Base-by-base conservation (phyloP, 2,329 filamentous ascomycete genomes). In the Colletotrichum tropicicola region DNA sequence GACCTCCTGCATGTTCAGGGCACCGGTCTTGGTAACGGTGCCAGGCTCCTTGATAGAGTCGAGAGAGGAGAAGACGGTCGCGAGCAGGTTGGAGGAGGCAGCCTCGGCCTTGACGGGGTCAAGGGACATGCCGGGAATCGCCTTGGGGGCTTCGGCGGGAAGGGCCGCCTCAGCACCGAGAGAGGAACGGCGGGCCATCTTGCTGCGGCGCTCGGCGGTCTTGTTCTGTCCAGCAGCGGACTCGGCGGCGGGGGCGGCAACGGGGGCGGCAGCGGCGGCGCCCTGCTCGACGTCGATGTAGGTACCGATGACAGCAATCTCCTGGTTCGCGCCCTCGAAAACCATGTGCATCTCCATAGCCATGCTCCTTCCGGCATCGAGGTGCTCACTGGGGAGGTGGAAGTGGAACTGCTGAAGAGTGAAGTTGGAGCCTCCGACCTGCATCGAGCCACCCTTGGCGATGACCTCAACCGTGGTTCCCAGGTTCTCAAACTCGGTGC, bases 331-430 rank as follows among this genome's bases (percentile, higher is more conserved):
- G 13, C 78, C 78, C 71, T 84, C 78, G 72, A 86, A 87, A 41
- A 89, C 87, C 80, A 89, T 86, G 76, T 90, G 87, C 75, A 83
- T 81, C 73, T 86, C 84, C 79, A 86, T 82, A 25, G 80, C 79
- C 70, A 84, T 74, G 70, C 73, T 85, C 17, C 75, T 78, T 25
- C 78, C 77, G 67, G 78, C 76, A 68, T 82, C 78, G 2, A 83
- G 67, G 68, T 85, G 83, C 71, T 85, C 82, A 66, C 78, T 80
- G 7, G 83, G 82, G 51, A 83, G 75, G 60, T 85, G 83, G 73
- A 83, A 84, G 70, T 85, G 82, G 72, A 84, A 83, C 71, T 84
- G 81, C 63, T 79, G 67, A 19, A 83, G 72, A 28, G 75, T 72
- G 58, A 78, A 83, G 15, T 70, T 68, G 52, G 71, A 73, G 39